Conservation (phyloP, 768 basidiomycete species). For the Tephrocybe sp. region DNA sequence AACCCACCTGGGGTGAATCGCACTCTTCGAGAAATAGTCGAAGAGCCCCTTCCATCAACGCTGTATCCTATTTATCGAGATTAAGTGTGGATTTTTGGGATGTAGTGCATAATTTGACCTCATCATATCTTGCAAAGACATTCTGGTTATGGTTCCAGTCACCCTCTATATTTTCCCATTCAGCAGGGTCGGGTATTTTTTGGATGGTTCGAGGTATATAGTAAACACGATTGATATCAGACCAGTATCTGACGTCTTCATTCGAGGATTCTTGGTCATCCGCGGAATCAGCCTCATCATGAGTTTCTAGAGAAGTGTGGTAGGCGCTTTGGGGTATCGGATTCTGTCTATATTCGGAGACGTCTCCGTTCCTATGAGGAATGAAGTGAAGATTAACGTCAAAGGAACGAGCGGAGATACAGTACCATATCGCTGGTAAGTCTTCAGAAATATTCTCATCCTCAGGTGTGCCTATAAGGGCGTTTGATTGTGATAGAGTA, state of each 20-base stretch:
- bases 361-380: conserved; percentile 38
- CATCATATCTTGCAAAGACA: conserved; percentile 49
- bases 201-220: conserved; percentile 67
- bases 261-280: conserved; percentile 10
- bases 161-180: conserved; percentile 50
- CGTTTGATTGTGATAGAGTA: conserved; percentile 42
- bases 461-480: conserved; percentile 34
- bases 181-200: conserved; percentile 53
- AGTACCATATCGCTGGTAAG: conserved; percentile 18
- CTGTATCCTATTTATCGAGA: conserved; percentile 48
- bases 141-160: conserved; percentile 58
- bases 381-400: not conserved
- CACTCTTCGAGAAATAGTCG: conserved; percentile 73
- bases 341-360: conserved; percentile 51
- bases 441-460: conserved; percentile 16
- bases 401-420: conserved; percentile 3
- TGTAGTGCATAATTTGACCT: conserved; percentile 34
- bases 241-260: conserved; percentile 56
- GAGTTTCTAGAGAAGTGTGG: conserved; percentile 40
- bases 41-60: conserved; percentile 67
- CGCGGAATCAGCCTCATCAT: not conserved
- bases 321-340: conserved; percentile 54
- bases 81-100: not conserved
- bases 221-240: conserved; percentile 63
- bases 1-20: conserved; percentile 64